A percentile compares a stretch with the other conserved stretches of the same genome.
Evolutionary conservation across 495 filamentous ascomycete genomes (phyloP).

Genomic region (Evernia prunastri): DNA sequence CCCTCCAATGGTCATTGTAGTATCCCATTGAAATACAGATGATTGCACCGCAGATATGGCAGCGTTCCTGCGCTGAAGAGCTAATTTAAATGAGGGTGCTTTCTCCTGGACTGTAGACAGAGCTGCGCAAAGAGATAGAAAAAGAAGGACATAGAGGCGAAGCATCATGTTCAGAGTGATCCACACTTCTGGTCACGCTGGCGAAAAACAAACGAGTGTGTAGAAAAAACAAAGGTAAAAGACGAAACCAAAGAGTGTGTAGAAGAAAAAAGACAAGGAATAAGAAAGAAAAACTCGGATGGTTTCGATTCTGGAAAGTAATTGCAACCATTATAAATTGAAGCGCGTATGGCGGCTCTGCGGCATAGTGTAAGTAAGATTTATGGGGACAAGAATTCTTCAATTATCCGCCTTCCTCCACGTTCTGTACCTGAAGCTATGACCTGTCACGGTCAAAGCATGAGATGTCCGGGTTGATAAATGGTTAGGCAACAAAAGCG

Average conservation of each 20-base stretch:
- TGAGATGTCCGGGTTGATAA: neutral
- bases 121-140: neutral
- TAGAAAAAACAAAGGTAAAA: neutral
- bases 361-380: neutral
- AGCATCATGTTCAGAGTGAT: neutral
- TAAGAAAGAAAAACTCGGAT: neutral
- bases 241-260: neutral
- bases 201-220: neutral
- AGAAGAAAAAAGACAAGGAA: neutral
- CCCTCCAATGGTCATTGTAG: neutral
- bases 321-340: neutral
- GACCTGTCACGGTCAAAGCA: neutral
- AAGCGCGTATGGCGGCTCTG: constrained; percentile 4
- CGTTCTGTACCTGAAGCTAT: neutral
- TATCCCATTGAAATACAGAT: neutral
- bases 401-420: neutral
- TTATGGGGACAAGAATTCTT: neutral
- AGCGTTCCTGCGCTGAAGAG: neutral
- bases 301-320: neutral
- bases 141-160: neutral
- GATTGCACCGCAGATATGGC: neutral
- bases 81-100: neutral
- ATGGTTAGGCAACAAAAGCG: neutral
- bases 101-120: neutral
- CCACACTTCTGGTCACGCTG: neutral